Percentiles rank a stretch among this genome's conserved stretches.
Evolutionary conservation across 176 grass and related monocot species (phyloP).

Genomic region (Oryza glumipatula): DNA sequence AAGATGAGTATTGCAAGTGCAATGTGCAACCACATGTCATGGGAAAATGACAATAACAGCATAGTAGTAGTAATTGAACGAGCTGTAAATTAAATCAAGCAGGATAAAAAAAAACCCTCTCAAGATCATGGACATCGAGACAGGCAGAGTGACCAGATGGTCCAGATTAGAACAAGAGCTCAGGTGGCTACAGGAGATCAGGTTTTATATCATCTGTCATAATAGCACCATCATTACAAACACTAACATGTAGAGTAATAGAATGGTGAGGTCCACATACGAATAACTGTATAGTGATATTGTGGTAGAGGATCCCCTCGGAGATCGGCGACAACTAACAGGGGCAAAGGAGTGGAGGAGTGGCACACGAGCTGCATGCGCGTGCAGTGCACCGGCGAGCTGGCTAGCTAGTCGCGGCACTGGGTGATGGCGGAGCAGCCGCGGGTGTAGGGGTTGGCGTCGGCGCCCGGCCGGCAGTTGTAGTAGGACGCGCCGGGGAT

Average conservation of each 20-base stretch:
- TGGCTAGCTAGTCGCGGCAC: slow-evolving; percentile 50
- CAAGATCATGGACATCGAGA: neutral
- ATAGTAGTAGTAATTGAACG: neutral
- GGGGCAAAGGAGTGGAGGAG: no score
- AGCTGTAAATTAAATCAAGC: neutral
- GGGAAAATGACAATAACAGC: neutral
- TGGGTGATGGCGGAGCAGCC: slow-evolving; percentile 68
- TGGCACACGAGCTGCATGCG: no score
- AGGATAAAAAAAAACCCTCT: neutral
- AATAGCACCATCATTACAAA: no score
- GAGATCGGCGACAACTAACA: neutral
- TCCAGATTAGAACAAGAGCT: neutral
- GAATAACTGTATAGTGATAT: no score
- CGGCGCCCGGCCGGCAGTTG: slow-evolving; percentile 70
- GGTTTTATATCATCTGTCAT: no score
- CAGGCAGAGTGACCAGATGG: neutral
- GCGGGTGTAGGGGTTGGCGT: slow-evolving; percentile 68
- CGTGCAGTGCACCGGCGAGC: no score
- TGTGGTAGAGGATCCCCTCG: no score
- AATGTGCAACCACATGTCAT: neutral
- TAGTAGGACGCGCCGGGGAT: slow-evolving; percentile 72
- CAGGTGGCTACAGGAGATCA: neutral
- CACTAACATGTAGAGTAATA: no score
- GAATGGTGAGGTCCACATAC: no score
- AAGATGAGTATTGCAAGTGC: neutral